These are phyloP conservation scores for Phtheirospermum japonicum DNA, from an alignment of 257 asterid species.

Conservation along the genomic window DNA sequence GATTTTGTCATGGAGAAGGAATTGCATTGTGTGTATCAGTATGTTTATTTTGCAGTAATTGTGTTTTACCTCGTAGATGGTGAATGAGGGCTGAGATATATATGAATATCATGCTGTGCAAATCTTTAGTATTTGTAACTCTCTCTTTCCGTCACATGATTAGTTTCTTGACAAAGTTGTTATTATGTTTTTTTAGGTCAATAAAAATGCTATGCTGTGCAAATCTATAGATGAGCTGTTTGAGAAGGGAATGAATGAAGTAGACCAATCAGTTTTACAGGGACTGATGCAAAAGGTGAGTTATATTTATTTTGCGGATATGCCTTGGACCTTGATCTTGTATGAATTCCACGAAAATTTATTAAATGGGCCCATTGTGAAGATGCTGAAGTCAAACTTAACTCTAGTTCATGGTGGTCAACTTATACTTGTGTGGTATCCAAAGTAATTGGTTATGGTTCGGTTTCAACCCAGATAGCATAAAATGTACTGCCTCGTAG, in stretches of 20 bases:
- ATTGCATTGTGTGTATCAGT: slow-evolving; percentile 1
- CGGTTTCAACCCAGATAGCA: neutral
- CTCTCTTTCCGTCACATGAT: neutral
- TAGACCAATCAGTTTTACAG: slow-evolving; percentile 49
- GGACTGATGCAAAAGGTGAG: slow-evolving; percentile 74
- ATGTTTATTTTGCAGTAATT: neutral
- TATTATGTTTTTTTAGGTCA: slow-evolving; percentile 51
- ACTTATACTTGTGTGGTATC: slow-evolving; percentile 12
- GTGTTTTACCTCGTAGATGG: slow-evolving; percentile 8
- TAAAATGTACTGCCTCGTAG: neutral
- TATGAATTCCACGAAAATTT: neutral
- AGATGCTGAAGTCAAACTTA: slow-evolving; percentile 16
- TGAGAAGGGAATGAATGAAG: slow-evolving; percentile 62
- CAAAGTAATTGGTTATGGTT: neutral
- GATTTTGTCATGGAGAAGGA: neutral
- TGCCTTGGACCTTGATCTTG: slow-evolving; percentile 9
- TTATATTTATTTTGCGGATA: slow-evolving; percentile 13
- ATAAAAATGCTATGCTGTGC: slow-evolving; percentile 75
- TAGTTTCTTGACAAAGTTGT: slow-evolving; percentile 27
- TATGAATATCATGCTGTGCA: neutral
- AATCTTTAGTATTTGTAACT: neutral
- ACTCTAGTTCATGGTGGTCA: slow-evolving; percentile 6
- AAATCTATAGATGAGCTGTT: slow-evolving; percentile 80
- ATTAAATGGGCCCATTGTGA: slow-evolving; percentile 9
- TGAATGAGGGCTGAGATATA: slow-evolving; percentile 1